A percentile compares a stretch with the other conserved stretches of the same genome.
These are phyloP conservation scores for Mortierella sp. DNA, from an alignment of 371 early-diverging fungal genomes.

Conservation along the genomic window DNA sequence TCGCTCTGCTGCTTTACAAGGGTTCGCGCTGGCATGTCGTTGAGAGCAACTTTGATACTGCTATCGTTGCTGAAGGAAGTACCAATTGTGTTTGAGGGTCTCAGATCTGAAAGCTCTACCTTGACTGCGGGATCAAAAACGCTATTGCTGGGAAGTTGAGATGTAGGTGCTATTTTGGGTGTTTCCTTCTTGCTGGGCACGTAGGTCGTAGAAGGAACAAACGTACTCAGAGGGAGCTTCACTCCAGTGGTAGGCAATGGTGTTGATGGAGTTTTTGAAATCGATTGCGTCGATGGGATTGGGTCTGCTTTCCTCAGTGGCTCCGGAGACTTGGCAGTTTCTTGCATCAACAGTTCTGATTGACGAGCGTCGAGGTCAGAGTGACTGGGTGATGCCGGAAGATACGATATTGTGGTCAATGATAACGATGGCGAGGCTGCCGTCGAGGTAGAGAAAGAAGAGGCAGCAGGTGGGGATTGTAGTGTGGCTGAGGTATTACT, in stretches of 20 bases:
- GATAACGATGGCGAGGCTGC: constrained; percentile 31
- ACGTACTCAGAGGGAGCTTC: constrained; percentile 17
- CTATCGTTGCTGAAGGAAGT: neutral
- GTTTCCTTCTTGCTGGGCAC: constrained; percentile 40
- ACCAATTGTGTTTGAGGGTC: neutral
- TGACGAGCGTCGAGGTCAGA: constrained; percentile 36
- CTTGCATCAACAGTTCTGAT: constrained; percentile 14
- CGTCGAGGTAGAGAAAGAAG: constrained; percentile 13
- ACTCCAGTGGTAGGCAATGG: constrained; percentile 18
- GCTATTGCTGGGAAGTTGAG: constrained; percentile 2
- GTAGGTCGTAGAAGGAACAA: constrained; percentile 42
- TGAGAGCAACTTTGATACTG: constrained; percentile 30
- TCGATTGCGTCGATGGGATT: neutral
- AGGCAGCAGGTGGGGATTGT: constrained; percentile 17
- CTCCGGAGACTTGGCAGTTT: constrained; percentile 10
- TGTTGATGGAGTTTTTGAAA: constrained; percentile 15
- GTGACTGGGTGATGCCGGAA: constrained; percentile 28
- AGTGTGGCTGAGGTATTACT: neutral
- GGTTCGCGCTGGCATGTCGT: constrained; percentile 18
- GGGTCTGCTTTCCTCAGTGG: constrained; percentile 12
- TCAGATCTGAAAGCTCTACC: constrained; percentile 42
- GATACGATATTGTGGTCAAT: constrained; percentile 30
- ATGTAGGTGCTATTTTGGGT: constrained; percentile 5
- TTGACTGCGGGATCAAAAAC: constrained; percentile 45
- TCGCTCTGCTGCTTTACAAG: constrained; percentile 6